phyloP scores from a whole-genome alignment of 805 yeast genomes.

The Ogataea paradorogensis region DNA sequence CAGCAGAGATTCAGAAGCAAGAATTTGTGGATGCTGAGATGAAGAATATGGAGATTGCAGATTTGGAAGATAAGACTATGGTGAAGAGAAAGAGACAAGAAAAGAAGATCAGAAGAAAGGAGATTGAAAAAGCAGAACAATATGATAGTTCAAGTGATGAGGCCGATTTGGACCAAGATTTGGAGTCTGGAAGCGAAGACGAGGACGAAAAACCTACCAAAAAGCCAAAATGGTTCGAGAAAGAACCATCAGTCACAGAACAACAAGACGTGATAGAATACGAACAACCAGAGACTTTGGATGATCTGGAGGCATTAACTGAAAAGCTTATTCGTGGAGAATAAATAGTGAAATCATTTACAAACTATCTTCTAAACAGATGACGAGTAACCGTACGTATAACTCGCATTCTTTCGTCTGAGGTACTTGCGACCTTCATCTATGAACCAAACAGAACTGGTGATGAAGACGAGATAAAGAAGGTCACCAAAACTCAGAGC shows the following conservation, averaged over 20 bases:
- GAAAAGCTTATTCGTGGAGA: constrained; percentile 39
- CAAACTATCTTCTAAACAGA: constrained; percentile 23
- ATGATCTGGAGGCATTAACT: constrained; percentile 89
- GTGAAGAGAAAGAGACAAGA: constrained; percentile 80
- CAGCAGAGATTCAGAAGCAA: constrained; percentile 63
- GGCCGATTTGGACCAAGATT: constrained; percentile 26
- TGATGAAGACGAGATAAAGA: constrained; percentile 53
- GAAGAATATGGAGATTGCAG: constrained; percentile 66
- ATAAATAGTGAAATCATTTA: constrained; percentile 2
- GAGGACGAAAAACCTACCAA: constrained; percentile 32
- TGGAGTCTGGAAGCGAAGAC: constrained; percentile 28
- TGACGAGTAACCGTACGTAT: constrained; percentile 28
- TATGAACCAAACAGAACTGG: constrained; percentile 79
- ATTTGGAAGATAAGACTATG: constrained; percentile 69
- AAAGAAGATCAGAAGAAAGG: constrained; percentile 86
- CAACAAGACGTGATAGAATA: constrained; percentile 56
- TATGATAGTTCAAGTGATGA: constrained; percentile 22
- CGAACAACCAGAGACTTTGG: constrained; percentile 86
- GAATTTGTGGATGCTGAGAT: constrained; percentile 66
- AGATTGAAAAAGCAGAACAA: constrained; percentile 58
- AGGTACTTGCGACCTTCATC: constrained; percentile 76
- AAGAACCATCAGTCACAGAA: constrained; percentile 29
- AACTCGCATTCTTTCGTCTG: constrained; percentile 17
- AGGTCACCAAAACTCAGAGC: constrained; percentile 73
- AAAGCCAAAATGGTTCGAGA: constrained; percentile 52